These are phyloP conservation scores for Dendrobium officinale DNA, from an alignment of 106 monocot species.

Conservation along the genomic window DNA sequence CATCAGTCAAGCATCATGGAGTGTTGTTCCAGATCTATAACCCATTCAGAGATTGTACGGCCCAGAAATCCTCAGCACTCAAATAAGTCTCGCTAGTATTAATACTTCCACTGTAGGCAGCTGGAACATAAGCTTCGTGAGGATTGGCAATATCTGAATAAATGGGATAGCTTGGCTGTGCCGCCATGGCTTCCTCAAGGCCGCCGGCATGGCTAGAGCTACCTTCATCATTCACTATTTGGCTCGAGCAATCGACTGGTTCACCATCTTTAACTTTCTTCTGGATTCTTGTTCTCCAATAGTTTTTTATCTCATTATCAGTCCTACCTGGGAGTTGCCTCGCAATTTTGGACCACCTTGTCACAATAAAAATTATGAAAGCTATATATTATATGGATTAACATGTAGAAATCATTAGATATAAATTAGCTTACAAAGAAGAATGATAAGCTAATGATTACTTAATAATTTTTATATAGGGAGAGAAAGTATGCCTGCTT, in stretches of 20 bases:
- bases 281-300: slow-evolving; percentile 77
- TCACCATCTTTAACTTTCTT: slow-evolving; percentile 49
- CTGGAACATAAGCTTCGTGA: neutral
- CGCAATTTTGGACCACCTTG: slow-evolving; percentile 49
- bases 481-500: too few relatives aligned
- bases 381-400: too few relatives aligned
- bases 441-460: too few relatives aligned
- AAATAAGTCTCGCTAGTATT: slow-evolving; percentile 18
- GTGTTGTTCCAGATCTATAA: neutral
- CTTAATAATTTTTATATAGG: too few relatives aligned
- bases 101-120: neutral
- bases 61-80: slow-evolving; percentile 36
- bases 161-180: slow-evolving; percentile 7
- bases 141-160: neutral
- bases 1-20: neutral
- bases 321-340: slow-evolving; percentile 69
- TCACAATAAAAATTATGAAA: neutral
- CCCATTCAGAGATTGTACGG: slow-evolving; percentile 16
- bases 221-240: slow-evolving; percentile 4
- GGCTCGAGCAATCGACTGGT: slow-evolving; percentile 12
- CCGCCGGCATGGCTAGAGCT: slow-evolving; percentile 16
- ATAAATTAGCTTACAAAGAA: too few relatives aligned
- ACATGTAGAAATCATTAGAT: too few relatives aligned
- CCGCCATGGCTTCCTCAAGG: neutral
- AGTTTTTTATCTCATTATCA: slow-evolving; percentile 80